These are phyloP conservation scores for Citrullus colocynthis DNA, from an alignment of 306 rosid genomes.

Conservation along the genomic window DNA sequence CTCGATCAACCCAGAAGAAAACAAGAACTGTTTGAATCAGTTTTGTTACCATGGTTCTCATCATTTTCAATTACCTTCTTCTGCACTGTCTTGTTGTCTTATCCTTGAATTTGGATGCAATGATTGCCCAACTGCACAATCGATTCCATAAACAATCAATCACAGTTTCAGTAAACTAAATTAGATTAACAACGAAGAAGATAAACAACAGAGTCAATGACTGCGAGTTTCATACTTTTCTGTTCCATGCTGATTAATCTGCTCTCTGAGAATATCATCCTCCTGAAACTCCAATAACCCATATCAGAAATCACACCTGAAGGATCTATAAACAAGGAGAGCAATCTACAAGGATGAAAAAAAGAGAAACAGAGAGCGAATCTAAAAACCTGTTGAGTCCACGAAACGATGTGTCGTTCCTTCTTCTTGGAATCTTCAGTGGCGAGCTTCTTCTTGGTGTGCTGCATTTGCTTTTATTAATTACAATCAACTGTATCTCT, in stretches of 20 bases:
- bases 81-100: conserved; percentile 99
- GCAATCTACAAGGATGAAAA: background rate
- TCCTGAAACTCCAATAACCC: conserved; percentile 61
- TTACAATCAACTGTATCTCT: conserved; percentile 17
- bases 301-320: conserved; percentile 13
- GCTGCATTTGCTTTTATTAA: conserved; percentile 51
- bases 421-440: conserved; percentile 87
- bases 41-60: conserved; percentile 12
- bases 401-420: conserved; percentile 97
- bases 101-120: conserved; percentile 92
- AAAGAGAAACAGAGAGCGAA: background rate
- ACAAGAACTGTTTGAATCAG: conserved; percentile 8
- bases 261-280: conserved; percentile 84
- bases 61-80: conserved; percentile 60
- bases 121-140: conserved; percentile 75
- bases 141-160: conserved; percentile 1
- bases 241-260: conserved; percentile 76
- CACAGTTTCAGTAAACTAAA: background rate
- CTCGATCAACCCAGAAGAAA: conserved; percentile 4
- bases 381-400: conserved; percentile 73
- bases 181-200: background rate
- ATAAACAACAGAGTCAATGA: conserved; percentile 6
- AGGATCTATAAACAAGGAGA: background rate
- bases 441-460: conserved; percentile 27
- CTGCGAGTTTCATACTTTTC: conserved; percentile 48